A percentile compares a stretch with the other conserved stretches of the same genome.
Conservation (phyloP, 345 rosid species). For the Pugionium cornutum region DNA sequence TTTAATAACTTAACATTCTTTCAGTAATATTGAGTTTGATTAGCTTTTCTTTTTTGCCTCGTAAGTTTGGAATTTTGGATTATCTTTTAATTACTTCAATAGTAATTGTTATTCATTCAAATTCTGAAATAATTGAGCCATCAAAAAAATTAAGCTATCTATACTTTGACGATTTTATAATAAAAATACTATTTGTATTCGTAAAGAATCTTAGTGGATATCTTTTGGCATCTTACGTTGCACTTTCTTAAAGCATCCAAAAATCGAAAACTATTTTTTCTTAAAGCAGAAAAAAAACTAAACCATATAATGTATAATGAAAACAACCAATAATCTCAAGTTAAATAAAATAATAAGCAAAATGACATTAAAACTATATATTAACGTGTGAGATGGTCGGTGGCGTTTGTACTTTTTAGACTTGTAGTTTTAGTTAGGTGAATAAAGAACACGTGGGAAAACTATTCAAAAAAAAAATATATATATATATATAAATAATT, state of each 20-base stretch:
- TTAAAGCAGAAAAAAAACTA: background rate
- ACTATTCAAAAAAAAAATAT: too few relatives aligned
- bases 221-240: slow-evolving; percentile 15
- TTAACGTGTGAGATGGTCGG: slow-evolving; percentile 21
- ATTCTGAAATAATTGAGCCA: too few relatives aligned
- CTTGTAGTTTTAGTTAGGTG: slow-evolving; percentile 32
- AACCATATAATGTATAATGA: background rate
- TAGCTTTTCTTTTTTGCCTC: too few relatives aligned
- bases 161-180: background rate
- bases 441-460: slow-evolving; percentile 19
- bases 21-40: too few relatives aligned
- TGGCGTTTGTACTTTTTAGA: slow-evolving; percentile 23
- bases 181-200: background rate
- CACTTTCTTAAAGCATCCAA: slow-evolving; percentile 9
- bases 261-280: background rate
- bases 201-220: slow-evolving; percentile 9
- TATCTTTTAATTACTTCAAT: too few relatives aligned
- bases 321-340: background rate
- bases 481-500: background rate
- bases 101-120: too few relatives aligned
- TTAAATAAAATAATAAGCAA: background rate
- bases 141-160: background rate
- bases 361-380: background rate
- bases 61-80: too few relatives aligned
- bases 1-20: background rate